phyloP scores from a whole-genome alignment of 2,329 filamentous ascomycete genomes.

The Didymella lethalis region DNA sequence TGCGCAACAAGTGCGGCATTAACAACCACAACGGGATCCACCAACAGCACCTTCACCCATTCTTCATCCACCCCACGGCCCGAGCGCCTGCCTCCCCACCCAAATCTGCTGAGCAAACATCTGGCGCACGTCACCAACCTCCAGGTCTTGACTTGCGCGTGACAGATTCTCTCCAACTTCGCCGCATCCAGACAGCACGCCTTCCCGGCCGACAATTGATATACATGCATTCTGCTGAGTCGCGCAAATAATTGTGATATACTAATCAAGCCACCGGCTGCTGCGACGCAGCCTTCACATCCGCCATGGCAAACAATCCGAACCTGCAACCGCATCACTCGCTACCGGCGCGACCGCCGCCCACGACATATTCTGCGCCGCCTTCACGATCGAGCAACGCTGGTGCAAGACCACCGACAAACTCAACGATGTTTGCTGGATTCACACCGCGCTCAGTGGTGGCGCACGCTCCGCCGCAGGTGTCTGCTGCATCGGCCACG shows the following conservation, averaged over 20 bases:
- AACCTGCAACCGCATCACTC: slow-evolving; percentile 61
- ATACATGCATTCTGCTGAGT: slow-evolving; percentile 11
- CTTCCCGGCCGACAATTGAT: slow-evolving; percentile 22
- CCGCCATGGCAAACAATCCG: slow-evolving; percentile 30
- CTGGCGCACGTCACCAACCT: slow-evolving; percentile 17
- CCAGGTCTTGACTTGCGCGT: slow-evolving; percentile 17
- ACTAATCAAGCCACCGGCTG: slow-evolving; percentile 13
- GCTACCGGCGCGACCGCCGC: slow-evolving; percentile 80
- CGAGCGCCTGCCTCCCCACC: slow-evolving; percentile 19
- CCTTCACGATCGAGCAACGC: slow-evolving; percentile 56
- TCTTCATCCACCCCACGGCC: slow-evolving; percentile 20
- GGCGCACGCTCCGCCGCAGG: slow-evolving; percentile 44
- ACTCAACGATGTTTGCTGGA: slow-evolving; percentile 56
- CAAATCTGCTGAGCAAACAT: slow-evolving; percentile 18
- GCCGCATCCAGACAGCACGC: slow-evolving; percentile 15
- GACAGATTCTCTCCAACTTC: slow-evolving; percentile 10
- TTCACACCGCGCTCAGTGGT: slow-evolving; percentile 68
- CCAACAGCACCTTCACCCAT: slow-evolving; percentile 17
- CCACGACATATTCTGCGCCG: slow-evolving; percentile 65
- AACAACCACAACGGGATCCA: slow-evolving; percentile 18
- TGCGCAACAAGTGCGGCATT: slow-evolving; percentile 23
- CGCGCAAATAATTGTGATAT: slow-evolving; percentile 13
- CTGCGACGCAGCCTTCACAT: slow-evolving; percentile 10
- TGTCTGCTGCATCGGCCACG: slow-evolving; percentile 47
- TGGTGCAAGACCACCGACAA: slow-evolving; percentile 39